Evolutionary conservation across 352 stramenopile genomes (phyloP), one percentile per base, ranked within the genome.

Genomic region (Phytophthora citricola): DNA sequence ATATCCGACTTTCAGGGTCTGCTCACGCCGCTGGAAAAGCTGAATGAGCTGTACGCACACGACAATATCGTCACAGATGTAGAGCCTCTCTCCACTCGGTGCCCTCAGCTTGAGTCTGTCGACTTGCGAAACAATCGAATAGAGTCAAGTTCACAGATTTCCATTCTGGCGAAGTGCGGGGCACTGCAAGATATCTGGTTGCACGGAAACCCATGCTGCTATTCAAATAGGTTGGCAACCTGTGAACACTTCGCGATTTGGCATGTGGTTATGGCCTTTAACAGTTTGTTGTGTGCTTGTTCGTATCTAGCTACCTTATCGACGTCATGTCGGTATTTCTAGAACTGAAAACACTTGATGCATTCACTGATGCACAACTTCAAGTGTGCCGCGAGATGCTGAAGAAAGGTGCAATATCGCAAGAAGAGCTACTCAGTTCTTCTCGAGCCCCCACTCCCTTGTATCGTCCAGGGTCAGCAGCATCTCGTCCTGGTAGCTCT

Each of bases 11-110:
- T 91, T 11, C 51, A 85, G 12, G 83, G 68, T 15, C 55, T 88
- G 31, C 29, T 68, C 1, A 60, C 66, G 15, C 58, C 73, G 14
- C 52, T 90, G 11, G 54, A 65, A 3, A 79, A 75, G 24, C 64
- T 93, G 0, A 90, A 81, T 48, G 85, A 93, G 51, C 60, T 93
- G n/a, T 91, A 93, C 36, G 45, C 84, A 3, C 76, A 91, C 14
- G 66, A 86, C 60, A 91, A 92, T 43, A 11, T 39, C 9, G 66
- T 92, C 34, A 41, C 41, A 7, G 69, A 89, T 41, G 29, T 89
- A 6, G 60, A 64, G 1, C 15, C 47, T 4, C 45, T 84, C 10
- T 61, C 75, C 3, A 64, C 55, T 4, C 71, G 64, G 12, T 91
- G 70, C n/a, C 63, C 77, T 26, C 63, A 76, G 31, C 69, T 93